These are phyloP conservation scores for Leccinum solheimii DNA, from an alignment of 1,284 basidiomycete genomes.

Conservation along the genomic window DNA sequence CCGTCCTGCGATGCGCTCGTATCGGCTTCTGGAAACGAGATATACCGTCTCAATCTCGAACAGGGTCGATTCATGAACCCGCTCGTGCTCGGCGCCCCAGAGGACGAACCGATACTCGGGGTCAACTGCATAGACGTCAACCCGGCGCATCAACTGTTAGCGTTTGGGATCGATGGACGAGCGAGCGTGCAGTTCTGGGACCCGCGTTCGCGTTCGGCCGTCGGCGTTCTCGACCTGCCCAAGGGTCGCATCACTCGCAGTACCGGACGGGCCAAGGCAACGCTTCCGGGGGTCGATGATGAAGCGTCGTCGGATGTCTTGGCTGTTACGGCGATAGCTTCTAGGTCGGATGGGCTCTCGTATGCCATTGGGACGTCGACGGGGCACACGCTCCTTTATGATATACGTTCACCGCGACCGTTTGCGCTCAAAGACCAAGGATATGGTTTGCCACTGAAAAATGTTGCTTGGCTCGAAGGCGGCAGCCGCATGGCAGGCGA, in stretches of 20 bases:
- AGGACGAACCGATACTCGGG: slow-evolving; percentile 64
- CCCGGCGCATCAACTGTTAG: slow-evolving; percentile 87
- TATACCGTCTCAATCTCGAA: slow-evolving; percentile 94
- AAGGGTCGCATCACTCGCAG: slow-evolving; percentile 55
- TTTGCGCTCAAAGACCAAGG: slow-evolving; percentile 96
- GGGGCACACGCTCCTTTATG: slow-evolving; percentile 94
- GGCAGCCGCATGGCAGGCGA: slow-evolving; percentile 82
- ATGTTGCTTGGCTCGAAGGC: slow-evolving; percentile 88
- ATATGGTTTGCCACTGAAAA: slow-evolving; percentile 90
- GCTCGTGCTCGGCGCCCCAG: slow-evolving; percentile 53
- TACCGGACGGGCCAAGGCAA: slow-evolving; percentile 34
- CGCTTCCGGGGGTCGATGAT: slow-evolving; percentile 48
- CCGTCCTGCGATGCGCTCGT: slow-evolving; percentile 82
- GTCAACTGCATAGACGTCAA: slow-evolving; percentile 95
- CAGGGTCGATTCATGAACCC: slow-evolving; percentile 92
- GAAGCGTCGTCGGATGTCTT: slow-evolving; percentile 41
- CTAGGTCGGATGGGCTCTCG: slow-evolving; percentile 85
- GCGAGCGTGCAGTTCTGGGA: slow-evolving; percentile 97
- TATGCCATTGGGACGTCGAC: slow-evolving; percentile 94
- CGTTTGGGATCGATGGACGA: slow-evolving; percentile 83
- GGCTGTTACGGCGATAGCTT: slow-evolving; percentile 83
- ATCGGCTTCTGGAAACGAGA: slow-evolving; percentile 77
- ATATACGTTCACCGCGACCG: slow-evolving; percentile 82
- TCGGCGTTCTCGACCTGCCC: slow-evolving; percentile 81
- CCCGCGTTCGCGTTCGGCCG: slow-evolving; percentile 78